These are phyloP conservation scores for Paramecium primaurelia DNA, from an alignment of 73 alveolate species.

Conservation along the genomic window DNA sequence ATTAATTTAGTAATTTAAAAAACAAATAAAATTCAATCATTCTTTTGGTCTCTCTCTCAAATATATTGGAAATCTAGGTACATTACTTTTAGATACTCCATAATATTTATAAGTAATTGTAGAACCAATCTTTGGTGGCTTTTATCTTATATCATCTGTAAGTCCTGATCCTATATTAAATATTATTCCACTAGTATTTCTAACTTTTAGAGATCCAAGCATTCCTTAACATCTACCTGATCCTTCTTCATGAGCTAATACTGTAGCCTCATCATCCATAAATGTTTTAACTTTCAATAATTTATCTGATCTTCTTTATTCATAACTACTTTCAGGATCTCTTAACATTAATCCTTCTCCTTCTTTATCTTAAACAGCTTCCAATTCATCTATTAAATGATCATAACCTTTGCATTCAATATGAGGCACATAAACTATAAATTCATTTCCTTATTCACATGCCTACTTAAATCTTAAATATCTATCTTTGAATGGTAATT, in stretches of 20 bases:
- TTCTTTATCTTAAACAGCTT: slow-evolving; percentile 58
- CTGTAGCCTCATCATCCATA: slow-evolving; percentile 86
- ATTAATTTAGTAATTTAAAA: background rate
- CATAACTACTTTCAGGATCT: slow-evolving; percentile 73
- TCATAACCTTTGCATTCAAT: slow-evolving; percentile 64
- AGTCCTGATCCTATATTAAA: slow-evolving; percentile 85
- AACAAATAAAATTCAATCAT: background rate
- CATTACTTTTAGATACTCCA: slow-evolving; percentile 71
- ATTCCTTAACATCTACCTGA: slow-evolving; percentile 75
- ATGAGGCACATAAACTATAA: slow-evolving; percentile 59
- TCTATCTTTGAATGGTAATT: slow-evolving; percentile 67
- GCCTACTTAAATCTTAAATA: slow-evolving; percentile 29
- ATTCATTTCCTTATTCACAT: slow-evolving; percentile 33
- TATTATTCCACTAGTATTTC: slow-evolving; percentile 63
- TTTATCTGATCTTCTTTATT: slow-evolving; percentile 67
- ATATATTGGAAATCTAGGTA: slow-evolving; percentile 81
- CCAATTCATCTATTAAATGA: slow-evolving; percentile 65
- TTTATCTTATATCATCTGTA: slow-evolving; percentile 73
- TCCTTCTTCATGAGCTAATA: slow-evolving; percentile 71
- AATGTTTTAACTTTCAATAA: slow-evolving; percentile 79
- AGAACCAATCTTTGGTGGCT: slow-evolving; percentile 86
- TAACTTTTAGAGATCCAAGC: slow-evolving; percentile 75
- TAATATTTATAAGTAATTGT: slow-evolving; percentile 76
- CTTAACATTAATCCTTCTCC: slow-evolving; percentile 88
- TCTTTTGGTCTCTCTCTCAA: slow-evolving; percentile 58